phyloP scores from a whole-genome alignment of 1,284 basidiomycete genomes.

The Mycosarcoma maydis region DNA sequence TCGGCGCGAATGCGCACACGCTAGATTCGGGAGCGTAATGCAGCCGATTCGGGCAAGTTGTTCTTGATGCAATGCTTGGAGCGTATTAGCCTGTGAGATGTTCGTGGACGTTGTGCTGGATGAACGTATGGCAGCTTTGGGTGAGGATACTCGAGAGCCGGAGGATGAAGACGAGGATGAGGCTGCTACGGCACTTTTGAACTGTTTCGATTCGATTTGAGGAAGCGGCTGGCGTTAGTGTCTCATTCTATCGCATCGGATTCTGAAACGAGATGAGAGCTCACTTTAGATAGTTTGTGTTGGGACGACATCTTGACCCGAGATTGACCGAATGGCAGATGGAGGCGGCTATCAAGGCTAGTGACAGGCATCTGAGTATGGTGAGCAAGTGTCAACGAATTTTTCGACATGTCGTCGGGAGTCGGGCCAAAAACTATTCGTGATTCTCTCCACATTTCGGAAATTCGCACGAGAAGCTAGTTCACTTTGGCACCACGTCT shows the following conservation, averaged over 20 bases:
- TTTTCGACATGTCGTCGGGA: slow-evolving; percentile 16
- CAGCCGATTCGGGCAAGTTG: slow-evolving; percentile 23
- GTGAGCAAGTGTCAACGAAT: not conserved
- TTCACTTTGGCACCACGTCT: not conserved
- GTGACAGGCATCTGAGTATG: too few species aligned
- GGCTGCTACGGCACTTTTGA: slow-evolving; percentile 24
- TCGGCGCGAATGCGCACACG: slow-evolving; percentile 21
- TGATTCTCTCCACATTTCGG: slow-evolving; percentile 18
- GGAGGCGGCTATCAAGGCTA: not conserved
- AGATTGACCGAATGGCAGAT: not conserved
- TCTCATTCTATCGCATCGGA: too few species aligned
- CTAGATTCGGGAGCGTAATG: slow-evolving; percentile 22
- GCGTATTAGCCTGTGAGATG: slow-evolving; percentile 13
- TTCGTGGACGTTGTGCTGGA: not conserved
- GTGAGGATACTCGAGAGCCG: not conserved
- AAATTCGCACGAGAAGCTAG: slow-evolving; percentile 30
- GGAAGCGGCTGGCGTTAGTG: too few species aligned
- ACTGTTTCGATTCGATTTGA: slow-evolving; percentile 2
- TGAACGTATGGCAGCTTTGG: not conserved
- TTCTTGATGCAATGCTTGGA: slow-evolving; percentile 38
- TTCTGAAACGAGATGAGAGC: too few species aligned
- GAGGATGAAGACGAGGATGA: slow-evolving; percentile 2
- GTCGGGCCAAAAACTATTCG: slow-evolving; percentile 1
- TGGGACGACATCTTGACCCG: slow-evolving; percentile 16
- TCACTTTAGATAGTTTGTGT: slow-evolving; percentile 20